Evolutionary conservation across 257 asterid genomes (phyloP), one percentile per base, ranked within the genome.

Genomic region (Lavandula angustifolia): DNA sequence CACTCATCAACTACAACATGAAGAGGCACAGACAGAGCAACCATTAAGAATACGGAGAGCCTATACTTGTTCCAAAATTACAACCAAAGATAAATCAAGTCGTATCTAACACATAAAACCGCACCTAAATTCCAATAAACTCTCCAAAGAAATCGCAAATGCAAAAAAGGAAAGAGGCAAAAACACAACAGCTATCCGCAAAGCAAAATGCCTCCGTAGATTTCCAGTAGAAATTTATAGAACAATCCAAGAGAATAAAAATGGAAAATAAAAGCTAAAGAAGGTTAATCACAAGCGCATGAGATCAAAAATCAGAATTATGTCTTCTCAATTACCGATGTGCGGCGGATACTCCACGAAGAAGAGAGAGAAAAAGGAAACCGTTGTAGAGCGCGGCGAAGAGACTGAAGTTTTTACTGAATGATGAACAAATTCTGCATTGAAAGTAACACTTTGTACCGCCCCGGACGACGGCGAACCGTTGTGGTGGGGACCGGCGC

Each of bases 401-500:
- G 29, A 18, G 38, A 64, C 17, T 22, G 61, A 47, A 55, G 60
- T 14, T 46, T 34, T 9, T 35, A 38, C 58, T 29, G 54, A 17
- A 53, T 66, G 3, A 3, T 13, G 70, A 33, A 34, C 22, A 31
- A 11, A 6, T 11, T 47, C 33, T 38, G 34, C 64, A 18, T 51
- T 52, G 50, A 50, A 3, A 44, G 32, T 10, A 8, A 57, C 13
- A 54, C 50, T 54, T 66, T 61, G 75, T 76, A 64, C 84, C 78
- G 78, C 70, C 72, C 68, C 31, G 17, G 40, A 62, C 81, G 79
- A 56, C 82, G 81, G 87, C 73, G 84, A 75, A 79, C 81, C 75
- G 83, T 77, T 79, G 73, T 52, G 58, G 38, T 67, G 61, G 68
- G 77, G 69, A 63, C 27, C 27, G 27, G 27, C 69, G 40, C 49